Percentiles rank a stretch among this genome's conserved stretches.
Evolutionary conservation across 1,284 basidiomycete species (phyloP).

Genomic region (Agroathelia rolfsii): DNA sequence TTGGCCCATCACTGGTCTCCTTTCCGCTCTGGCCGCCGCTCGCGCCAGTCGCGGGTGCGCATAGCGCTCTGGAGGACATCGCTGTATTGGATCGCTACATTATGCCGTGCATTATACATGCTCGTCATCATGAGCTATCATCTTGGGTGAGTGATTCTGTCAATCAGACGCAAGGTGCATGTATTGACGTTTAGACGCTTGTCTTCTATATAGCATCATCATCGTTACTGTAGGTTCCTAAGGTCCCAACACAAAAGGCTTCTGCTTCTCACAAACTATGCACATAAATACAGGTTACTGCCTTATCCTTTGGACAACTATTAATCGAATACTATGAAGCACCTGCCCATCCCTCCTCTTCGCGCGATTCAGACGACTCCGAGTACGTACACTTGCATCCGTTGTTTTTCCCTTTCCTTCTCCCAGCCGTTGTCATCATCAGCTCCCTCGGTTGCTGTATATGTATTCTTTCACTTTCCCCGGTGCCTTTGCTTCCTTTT

Average conservation of each 20-base stretch:
- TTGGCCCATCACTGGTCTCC: slow-evolving; percentile 39
- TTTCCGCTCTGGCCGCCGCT: slow-evolving; percentile 23
- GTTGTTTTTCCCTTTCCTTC: too few relatives aligned
- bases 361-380: slow-evolving; percentile 15
- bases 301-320: slow-evolving; percentile 45
- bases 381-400: too few relatives aligned
- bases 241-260: too few relatives aligned
- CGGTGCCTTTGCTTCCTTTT: not conserved
- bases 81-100: slow-evolving; percentile 47
- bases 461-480: slow-evolving; percentile 4
- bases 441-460: too few relatives aligned
- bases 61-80: slow-evolving; percentile 41
- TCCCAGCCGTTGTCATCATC: not conserved
- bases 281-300: slow-evolving; percentile 33
- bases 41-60: slow-evolving; percentile 31
- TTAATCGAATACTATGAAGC: slow-evolving; percentile 37
- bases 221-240: slow-evolving; percentile 35
- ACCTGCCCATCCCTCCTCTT: slow-evolving; percentile 8
- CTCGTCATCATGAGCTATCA: slow-evolving; percentile 61
- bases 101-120: slow-evolving; percentile 66
- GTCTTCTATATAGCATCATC: slow-evolving; percentile 47
- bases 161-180: too few relatives aligned
- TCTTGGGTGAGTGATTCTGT: slow-evolving; percentile 39
- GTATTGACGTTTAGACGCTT: not conserved
- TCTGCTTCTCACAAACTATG: not conserved